Percentiles rank a stretch among this genome's conserved stretches.
Conservation (phyloP, 2,329 filamentous ascomycete genomes). For the Colletotrichum ledebouriae region DNA sequence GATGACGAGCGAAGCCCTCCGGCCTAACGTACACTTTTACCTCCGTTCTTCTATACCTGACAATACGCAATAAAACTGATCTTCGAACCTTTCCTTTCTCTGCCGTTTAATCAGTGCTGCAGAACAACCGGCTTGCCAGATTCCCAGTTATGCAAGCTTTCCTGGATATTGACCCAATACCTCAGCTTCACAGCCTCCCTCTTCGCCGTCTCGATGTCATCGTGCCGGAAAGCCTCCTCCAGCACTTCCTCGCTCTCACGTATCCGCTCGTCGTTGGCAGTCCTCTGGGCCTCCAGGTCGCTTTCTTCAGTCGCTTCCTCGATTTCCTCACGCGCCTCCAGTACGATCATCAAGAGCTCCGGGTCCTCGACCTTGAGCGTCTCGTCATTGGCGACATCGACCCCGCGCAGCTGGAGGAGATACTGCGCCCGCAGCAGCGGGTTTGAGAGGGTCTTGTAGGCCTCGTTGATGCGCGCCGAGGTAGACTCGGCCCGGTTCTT, state of each 20-base stretch:
- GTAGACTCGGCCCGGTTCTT: conserved; percentile 77
- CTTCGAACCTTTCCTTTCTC: neutral
- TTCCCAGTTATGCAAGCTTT: conserved; percentile 88
- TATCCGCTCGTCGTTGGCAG: conserved; percentile 78
- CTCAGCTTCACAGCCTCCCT: conserved; percentile 81
- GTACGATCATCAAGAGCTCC: conserved; percentile 80
- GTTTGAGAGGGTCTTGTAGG: conserved; percentile 85
- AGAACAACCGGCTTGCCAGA: conserved; percentile 73
- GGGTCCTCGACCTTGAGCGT: conserved; percentile 75
- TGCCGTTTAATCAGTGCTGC: conserved; percentile 54
- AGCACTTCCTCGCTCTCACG: conserved; percentile 71
- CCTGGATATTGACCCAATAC: conserved; percentile 92
- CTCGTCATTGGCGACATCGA: conserved; percentile 86
- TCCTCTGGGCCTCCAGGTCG: conserved; percentile 70
- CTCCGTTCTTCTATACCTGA: neutral
- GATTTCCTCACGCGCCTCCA: conserved; percentile 83
- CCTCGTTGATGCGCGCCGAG: conserved; percentile 90
- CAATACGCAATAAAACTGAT: neutral
- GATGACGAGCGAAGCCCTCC: conserved; percentile 31
- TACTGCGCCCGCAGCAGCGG: conserved; percentile 92
- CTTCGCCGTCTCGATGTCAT: conserved; percentile 76
- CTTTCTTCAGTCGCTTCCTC: conserved; percentile 78
- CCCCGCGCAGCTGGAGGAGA: conserved; percentile 78
- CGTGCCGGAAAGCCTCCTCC: conserved; percentile 73
- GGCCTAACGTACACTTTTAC: conserved; percentile 18